Evolutionary conservation across 1,284 basidiomycete species (phyloP), one percentile per base, ranked within the genome.

Genomic region (Agroathelia rolfsii): DNA sequence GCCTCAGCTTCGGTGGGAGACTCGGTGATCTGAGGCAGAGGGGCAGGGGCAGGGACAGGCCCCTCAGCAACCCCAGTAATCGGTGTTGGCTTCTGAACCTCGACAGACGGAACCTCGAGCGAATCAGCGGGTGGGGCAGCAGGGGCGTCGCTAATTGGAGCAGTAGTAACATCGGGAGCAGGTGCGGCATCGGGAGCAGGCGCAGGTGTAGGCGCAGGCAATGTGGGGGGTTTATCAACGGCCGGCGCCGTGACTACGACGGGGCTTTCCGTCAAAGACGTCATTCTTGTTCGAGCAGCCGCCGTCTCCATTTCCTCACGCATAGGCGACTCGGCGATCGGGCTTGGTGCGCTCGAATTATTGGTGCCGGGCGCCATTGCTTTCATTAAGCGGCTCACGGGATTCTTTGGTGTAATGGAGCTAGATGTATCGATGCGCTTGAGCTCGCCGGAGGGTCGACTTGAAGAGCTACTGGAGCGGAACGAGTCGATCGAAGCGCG

Each of bases 271-370:
- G 43, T 27, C 15, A 25, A 34, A 6, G 42, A 41, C 3, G 42
- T 41, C 10, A 34, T 41, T 13, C 21, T 19, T 18, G 4, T 7
- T 11, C 25, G 14, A 11, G 35, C 22, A 8, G 46, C 39, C 18
- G 48, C 41, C 24, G 51, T 24, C 6, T 60, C 68, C n/a, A 56
- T 64, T 13, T 54, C 59, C 43, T 70, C 69, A 12, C 66, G 58
- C 7, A 56, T 58, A 17, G 73, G 72, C 1, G 70, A 73, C 43
- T 74, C 71, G 1, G 64, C 57, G 36, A 74, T 73, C 5, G 73
- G 71, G 35, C 65, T 72, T 7, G 63, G 60, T 14, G 54, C 47
- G 29, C 41, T 49, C 26, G 34, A 26, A 13, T 41, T 34, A 42
- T 35, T 13, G 28, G 29, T 15, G 38, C 35, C 32, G 3, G 38